Evolutionary conservation across 78 protist genomes (phyloP).

Genomic region (Dictyostelium purpureum): DNA sequence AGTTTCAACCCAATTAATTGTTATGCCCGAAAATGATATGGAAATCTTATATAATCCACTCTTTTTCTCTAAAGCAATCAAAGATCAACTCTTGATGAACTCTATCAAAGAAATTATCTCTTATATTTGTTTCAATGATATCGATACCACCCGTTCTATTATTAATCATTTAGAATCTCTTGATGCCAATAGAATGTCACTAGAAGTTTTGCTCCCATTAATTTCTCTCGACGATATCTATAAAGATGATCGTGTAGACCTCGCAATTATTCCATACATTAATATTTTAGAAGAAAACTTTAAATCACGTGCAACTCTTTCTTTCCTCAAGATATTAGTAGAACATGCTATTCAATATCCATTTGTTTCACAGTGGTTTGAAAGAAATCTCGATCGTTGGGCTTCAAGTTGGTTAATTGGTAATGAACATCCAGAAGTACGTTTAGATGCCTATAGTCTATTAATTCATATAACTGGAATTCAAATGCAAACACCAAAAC

Average conservation of each 20-base stretch:
- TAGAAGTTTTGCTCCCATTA: slow-evolving; percentile 21
- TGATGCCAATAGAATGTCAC: background rate
- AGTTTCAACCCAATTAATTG: background rate
- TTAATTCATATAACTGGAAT: background rate
- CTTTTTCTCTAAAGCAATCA: slow-evolving; percentile 26
- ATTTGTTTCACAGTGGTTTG: slow-evolving; percentile 11
- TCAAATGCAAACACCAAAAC: background rate
- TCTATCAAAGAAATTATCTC: slow-evolving; percentile 18
- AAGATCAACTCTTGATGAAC: background rate
- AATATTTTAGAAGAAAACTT: background rate
- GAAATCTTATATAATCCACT: slow-evolving; percentile 23
- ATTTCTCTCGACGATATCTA: slow-evolving; percentile 11
- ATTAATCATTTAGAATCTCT: background rate
- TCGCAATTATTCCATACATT: slow-evolving; percentile 21
- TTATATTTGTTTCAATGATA: slow-evolving; percentile 33
- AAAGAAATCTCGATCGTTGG: slow-evolving; percentile 35
- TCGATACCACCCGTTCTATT: background rate
- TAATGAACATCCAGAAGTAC: slow-evolving; percentile 7
- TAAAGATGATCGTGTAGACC: slow-evolving; percentile 1
- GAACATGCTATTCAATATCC: background rate
- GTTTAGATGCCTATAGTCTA: slow-evolving; percentile 34
- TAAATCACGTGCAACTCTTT: background rate
- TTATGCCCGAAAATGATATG: slow-evolving; percentile 28
- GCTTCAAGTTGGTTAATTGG: background rate
- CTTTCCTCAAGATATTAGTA: background rate